A percentile compares a stretch with the other conserved stretches of the same genome.
phyloP scores from a whole-genome alignment of 805 yeast species.

The Lachancea kluyveri region DNA sequence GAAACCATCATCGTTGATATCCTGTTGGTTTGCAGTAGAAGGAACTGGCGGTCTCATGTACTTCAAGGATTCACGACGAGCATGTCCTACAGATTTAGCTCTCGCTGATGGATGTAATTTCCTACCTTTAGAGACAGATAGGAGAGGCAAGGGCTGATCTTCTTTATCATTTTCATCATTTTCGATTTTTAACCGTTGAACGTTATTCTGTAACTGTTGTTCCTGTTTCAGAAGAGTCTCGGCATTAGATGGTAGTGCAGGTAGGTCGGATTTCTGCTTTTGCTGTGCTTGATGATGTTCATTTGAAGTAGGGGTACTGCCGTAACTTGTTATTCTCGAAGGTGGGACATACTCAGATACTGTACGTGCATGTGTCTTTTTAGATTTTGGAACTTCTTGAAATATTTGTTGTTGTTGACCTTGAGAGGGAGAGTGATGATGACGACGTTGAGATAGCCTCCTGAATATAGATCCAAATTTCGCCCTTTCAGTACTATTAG shows the following conservation, averaged over 20 bases:
- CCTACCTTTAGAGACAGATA: constrained; percentile 24
- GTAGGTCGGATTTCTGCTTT: constrained; percentile 21
- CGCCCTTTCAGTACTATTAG: constrained; percentile 19
- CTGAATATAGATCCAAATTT: constrained; percentile 32
- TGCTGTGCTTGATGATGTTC: constrained; percentile 16
- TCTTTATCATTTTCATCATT: constrained; percentile 11
- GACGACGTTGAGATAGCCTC: constrained; percentile 30
- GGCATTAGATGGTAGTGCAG: constrained; percentile 32
- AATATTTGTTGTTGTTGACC: constrained; percentile 11
- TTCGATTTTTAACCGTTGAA: constrained; percentile 14
- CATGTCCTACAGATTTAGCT: constrained; percentile 73
- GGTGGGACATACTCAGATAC: constrained; percentile 35
- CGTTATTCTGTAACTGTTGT: constrained; percentile 18
- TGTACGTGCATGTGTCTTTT: constrained; percentile 31
- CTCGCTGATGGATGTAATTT: constrained; percentile 74
- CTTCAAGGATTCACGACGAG: constrained; percentile 54
- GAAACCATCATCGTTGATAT: constrained; percentile 38
- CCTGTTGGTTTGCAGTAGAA: constrained; percentile 29
- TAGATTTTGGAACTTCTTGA: constrained; percentile 5
- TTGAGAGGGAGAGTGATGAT: constrained; percentile 8
- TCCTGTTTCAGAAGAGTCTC: constrained; percentile 29
- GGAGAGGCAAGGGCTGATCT: constrained; percentile 20
- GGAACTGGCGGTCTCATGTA: constrained; percentile 29
- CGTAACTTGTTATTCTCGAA: constrained; percentile 25
- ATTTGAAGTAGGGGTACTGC: constrained; percentile 6